These are phyloP conservation scores for Moniliophthora roreri DNA, from an alignment of 1,284 basidiomycete species.

Conservation along the genomic window DNA sequence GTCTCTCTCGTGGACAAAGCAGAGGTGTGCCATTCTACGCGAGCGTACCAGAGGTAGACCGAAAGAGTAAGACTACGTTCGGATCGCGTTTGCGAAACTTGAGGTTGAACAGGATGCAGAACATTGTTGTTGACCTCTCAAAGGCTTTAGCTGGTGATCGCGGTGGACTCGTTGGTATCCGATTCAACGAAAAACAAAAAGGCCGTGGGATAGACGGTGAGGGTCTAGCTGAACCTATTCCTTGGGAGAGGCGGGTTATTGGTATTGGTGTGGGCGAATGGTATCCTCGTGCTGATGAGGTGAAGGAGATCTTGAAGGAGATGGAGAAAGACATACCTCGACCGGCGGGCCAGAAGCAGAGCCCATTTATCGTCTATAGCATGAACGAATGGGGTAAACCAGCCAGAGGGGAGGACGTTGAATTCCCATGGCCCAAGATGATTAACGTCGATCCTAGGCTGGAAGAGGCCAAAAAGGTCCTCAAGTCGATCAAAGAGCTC, in stretches of 20 bases:
- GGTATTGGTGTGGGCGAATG: slow-evolving; percentile 35
- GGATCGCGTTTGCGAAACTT: slow-evolving; percentile 34
- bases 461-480: slow-evolving; percentile 12
- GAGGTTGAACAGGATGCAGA: slow-evolving; percentile 34
- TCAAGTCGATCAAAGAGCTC: background rate
- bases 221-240: slow-evolving; percentile 31
- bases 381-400: slow-evolving; percentile 15
- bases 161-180: slow-evolving; percentile 36
- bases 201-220: slow-evolving; percentile 36
- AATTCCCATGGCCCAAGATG: slow-evolving; percentile 13
- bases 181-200: slow-evolving; percentile 25
- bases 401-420: slow-evolving; percentile 1
- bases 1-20: slow-evolving; percentile 29
- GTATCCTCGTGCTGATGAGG: slow-evolving; percentile 31
- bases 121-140: slow-evolving; percentile 19
- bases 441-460: background rate
- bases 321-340: slow-evolving; percentile 14
- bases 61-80: slow-evolving; percentile 32
- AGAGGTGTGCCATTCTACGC: slow-evolving; percentile 39
- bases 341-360: slow-evolving; percentile 19
- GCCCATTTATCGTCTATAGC: slow-evolving; percentile 9
- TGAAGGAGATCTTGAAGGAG: slow-evolving; percentile 26
- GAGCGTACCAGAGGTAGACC: slow-evolving; percentile 30
- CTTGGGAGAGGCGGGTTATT: slow-evolving; percentile 29
- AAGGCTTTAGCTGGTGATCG: slow-evolving; percentile 29